phyloP scores from a whole-genome alignment of 345 rosid genomes.

The Syzygium oleosum region DNA sequence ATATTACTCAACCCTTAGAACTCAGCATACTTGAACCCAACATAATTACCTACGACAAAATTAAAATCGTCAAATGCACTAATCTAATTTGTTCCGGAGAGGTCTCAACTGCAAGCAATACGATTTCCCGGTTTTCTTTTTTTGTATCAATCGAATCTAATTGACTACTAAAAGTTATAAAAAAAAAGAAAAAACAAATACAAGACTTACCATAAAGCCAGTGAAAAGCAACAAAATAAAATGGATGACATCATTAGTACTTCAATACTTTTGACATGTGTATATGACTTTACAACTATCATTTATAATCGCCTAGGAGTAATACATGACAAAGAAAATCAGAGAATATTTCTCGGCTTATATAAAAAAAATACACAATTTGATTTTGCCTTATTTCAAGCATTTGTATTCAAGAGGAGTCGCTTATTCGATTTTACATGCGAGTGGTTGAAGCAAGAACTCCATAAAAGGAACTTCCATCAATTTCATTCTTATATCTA shows the following conservation, averaged over 20 bases:
- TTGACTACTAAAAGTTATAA: too few relatives aligned
- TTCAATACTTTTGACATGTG: too few relatives aligned
- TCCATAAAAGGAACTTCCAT: too few relatives aligned
- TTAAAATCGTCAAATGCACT: not conserved
- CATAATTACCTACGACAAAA: not conserved
- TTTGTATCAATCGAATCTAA: too few relatives aligned
- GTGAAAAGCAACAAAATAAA: not conserved
- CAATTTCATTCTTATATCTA: not conserved
- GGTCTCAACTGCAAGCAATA: not conserved
- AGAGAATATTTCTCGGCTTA: too few relatives aligned
- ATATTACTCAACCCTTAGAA: not conserved
- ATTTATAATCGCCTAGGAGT: too few relatives aligned
- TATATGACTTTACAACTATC: too few relatives aligned
- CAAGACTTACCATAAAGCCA: not conserved
- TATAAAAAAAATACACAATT: too few relatives aligned
- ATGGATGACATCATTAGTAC: fast-evolving
- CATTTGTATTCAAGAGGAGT: not conserved
- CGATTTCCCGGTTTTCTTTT: too few relatives aligned
- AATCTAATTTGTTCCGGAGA: not conserved
- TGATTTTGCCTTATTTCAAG: not conserved
- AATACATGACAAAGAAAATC: too few relatives aligned
- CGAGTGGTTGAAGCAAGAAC: not conserved
- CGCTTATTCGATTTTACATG: too few relatives aligned
- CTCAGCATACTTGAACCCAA: not conserved
- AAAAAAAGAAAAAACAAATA: too few relatives aligned